Conservation (phyloP, 2,329 filamentous ascomycete species). For the Hirsutella thompsonii region DNA sequence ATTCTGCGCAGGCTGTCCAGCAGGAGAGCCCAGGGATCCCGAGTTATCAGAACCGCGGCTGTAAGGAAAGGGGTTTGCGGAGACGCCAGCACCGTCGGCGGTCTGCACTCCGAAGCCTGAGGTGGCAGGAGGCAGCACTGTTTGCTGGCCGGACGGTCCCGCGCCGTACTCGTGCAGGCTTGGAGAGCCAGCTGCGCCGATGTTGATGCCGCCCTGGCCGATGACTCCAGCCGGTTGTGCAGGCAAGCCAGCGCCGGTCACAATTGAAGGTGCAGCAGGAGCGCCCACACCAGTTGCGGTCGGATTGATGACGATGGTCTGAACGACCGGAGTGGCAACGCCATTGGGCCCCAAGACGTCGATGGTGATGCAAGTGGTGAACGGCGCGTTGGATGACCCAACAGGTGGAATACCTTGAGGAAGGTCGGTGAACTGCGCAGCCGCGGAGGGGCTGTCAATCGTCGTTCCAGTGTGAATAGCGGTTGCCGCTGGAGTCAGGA, state of each 20-base stretch:
- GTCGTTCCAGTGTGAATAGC: slow-evolving; percentile 4
- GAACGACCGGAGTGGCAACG: slow-evolving; percentile 15
- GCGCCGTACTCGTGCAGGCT: slow-evolving; percentile 15
- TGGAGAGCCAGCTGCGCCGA: slow-evolving; percentile 7
- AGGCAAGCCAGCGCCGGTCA: slow-evolving; percentile 7
- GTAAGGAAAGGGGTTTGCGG: slow-evolving; percentile 6
- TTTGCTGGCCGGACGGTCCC: slow-evolving; percentile 1
- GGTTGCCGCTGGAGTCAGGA: slow-evolving; percentile 8
- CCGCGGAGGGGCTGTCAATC: slow-evolving; percentile 8
- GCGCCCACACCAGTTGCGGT: slow-evolving; percentile 8
- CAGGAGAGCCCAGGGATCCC: slow-evolving; percentile 6
- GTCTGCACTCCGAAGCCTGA: slow-evolving; percentile 11
- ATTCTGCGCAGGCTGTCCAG: slow-evolving; percentile 5
- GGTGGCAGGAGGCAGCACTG: slow-evolving; percentile 5
- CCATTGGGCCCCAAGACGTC: slow-evolving; percentile 18
- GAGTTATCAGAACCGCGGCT: slow-evolving; percentile 7
- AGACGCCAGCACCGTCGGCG: slow-evolving; percentile 9
- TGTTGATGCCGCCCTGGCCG: slow-evolving; percentile 4
- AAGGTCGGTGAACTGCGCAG: slow-evolving; percentile 7
- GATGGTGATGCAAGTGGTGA: slow-evolving; percentile 17
- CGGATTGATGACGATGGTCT: slow-evolving; percentile 17
- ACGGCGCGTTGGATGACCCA: slow-evolving; percentile 5
- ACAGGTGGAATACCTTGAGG: slow-evolving; percentile 8
- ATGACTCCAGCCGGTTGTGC: slow-evolving; percentile 7
- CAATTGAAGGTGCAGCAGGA: slow-evolving; percentile 6